Evolutionary conservation across 148 eudicot species (phyloP).

Genomic region (Rhododendron kiyosumense): DNA sequence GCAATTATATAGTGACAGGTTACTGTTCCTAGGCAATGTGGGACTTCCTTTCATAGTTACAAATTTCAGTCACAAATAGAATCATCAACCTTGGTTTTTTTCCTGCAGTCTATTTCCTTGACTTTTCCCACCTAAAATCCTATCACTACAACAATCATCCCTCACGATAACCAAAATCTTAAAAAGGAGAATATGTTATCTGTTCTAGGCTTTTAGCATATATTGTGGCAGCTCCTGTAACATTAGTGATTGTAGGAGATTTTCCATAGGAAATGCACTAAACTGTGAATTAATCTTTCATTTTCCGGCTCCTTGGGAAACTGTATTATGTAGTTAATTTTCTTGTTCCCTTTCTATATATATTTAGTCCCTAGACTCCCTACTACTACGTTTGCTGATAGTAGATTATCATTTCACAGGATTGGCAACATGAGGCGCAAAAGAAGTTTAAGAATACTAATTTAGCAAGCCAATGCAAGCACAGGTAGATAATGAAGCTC

Average conservation of each 20-base stretch:
- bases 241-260: neutral
- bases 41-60: neutral
- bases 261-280: neutral
- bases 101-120: neutral
- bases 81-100: neutral
- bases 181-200: too few relatives aligned
- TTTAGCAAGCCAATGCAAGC: conserved; percentile 43
- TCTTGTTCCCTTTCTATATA: neutral
- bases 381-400: neutral
- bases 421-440: conserved; percentile 23
- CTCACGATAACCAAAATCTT: too few relatives aligned
- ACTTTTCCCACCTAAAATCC: too few relatives aligned
- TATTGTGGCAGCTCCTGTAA: neutral
- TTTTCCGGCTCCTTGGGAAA: neutral
- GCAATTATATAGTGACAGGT: too few relatives aligned
- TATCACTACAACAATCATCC: too few relatives aligned
- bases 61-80: neutral
- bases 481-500: conserved; percentile 26
- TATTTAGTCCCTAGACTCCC: neutral
- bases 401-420: conserved; percentile 12
- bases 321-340: neutral
- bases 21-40: neutral
- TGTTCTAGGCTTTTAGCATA: neutral
- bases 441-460: conserved; percentile 25
- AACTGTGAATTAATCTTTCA: neutral